Conservation (phyloP, 78 protist species). For the Trichosphaerium sp. region DNA sequence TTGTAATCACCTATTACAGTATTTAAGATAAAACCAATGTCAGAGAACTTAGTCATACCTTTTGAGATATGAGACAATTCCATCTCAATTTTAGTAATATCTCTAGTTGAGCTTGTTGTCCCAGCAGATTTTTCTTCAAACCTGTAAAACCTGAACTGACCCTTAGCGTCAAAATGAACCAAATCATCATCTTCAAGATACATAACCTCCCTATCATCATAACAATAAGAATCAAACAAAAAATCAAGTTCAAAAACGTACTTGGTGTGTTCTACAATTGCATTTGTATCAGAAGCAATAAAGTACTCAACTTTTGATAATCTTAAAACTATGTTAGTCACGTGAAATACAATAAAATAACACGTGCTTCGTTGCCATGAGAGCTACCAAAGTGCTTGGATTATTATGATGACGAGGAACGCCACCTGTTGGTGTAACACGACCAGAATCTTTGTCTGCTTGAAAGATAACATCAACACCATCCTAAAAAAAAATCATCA, state of each 20-base stretch:
- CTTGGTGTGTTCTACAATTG: constrained; percentile 66
- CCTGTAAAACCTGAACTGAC: neutral
- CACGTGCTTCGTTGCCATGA: too few relatives aligned
- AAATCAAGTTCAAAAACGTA: neutral
- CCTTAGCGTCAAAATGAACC: constrained; percentile 1
- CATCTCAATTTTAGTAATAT: constrained; percentile 24
- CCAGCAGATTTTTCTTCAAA: neutral
- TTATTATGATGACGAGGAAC: neutral
- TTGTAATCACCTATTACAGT: neutral
- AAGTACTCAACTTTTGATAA: constrained; percentile 27
- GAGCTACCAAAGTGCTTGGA: neutral
- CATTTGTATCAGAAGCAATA: constrained; percentile 62
- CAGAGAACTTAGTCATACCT: too few relatives aligned
- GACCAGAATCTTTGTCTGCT: too few relatives aligned
- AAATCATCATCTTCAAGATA: constrained; percentile 71
- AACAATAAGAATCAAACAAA: neutral
- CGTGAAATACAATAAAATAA: too few relatives aligned
- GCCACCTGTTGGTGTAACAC: too few relatives aligned
- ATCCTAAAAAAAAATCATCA: neutral
- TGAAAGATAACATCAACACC: too few relatives aligned
- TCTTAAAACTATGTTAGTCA: neutral
- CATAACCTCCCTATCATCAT: constrained; percentile 24
- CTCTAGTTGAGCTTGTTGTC: neutral
- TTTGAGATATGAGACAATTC: constrained; percentile 36
- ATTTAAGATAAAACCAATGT: neutral